Evolutionary conservation across 202 grass and related monocot species (phyloP).

Genomic region (Setaria italica): DNA sequence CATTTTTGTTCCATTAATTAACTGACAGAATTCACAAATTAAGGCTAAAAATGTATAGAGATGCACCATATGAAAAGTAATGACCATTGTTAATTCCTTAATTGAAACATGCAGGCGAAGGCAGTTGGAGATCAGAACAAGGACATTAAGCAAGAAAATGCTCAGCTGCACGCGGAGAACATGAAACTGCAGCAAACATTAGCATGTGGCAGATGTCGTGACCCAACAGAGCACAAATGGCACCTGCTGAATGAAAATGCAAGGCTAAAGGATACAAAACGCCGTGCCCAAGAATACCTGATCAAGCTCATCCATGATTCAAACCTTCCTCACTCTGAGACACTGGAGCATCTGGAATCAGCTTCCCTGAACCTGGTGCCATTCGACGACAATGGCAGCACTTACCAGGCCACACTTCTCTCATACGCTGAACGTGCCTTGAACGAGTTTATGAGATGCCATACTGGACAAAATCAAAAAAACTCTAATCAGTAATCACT

Average conservation of each 20-base stretch:
- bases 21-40: too few species aligned
- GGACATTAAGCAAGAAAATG: conserved; percentile 30
- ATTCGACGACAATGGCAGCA: neutral
- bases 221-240: conserved; percentile 17
- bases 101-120: conserved; percentile 23
- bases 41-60: too few species aligned
- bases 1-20: too few species aligned
- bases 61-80: neutral
- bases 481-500: too few species aligned
- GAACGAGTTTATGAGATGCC: neutral
- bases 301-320: neutral
- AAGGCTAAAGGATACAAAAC: conserved; percentile 34
- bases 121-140: conserved; percentile 15
- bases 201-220: conserved; percentile 40
- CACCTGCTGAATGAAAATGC: conserved; percentile 44
- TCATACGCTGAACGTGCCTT: neutral
- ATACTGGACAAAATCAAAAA: too few species aligned
- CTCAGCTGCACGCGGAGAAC: conserved; percentile 39
- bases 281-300: neutral
- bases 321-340: neutral
- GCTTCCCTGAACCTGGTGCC: neutral
- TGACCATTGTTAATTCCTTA: neutral
- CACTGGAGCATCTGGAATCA: neutral
- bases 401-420: neutral
- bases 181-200: conserved; percentile 15